Conservation (phyloP, 202 grass and related monocot species). For the Schoenoplectus tabernaemontani region DNA sequence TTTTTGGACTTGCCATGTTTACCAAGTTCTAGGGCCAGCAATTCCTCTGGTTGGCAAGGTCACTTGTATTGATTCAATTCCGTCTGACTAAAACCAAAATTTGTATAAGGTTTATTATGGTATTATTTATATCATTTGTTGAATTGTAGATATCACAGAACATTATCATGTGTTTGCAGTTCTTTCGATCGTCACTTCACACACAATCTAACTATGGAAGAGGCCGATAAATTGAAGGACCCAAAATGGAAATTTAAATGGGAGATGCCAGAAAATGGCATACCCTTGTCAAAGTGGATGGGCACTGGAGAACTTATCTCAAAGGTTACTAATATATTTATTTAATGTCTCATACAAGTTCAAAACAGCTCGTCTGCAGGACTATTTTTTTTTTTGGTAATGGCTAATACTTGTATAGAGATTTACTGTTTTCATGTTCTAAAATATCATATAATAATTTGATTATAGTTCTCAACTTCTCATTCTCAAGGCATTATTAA, state of each 20-base stretch:
- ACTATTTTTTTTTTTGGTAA: not conserved
- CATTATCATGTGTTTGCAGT: slow-evolving; percentile 33
- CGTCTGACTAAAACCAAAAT: not conserved
- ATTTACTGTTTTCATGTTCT: not conserved
- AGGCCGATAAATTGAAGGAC: slow-evolving; percentile 46
- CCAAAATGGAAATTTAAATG: slow-evolving; percentile 68
- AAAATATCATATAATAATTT: not conserved
- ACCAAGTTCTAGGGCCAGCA: slow-evolving; percentile 2
- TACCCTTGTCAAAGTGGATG: slow-evolving; percentile 56
- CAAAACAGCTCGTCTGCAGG: not conserved
- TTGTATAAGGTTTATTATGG: not conserved
- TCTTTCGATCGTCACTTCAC: slow-evolving; percentile 64
- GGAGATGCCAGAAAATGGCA: slow-evolving; percentile 56
- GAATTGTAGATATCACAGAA: not conserved
- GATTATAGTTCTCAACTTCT: not conserved
- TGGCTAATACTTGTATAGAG: not conserved
- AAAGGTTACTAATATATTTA: slow-evolving; percentile 9
- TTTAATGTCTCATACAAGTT: not conserved
- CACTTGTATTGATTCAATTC: not conserved
- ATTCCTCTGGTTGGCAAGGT: not conserved
- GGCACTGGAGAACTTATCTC: slow-evolving; percentile 52
- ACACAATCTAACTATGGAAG: slow-evolving; percentile 37
- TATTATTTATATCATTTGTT: not conserved
- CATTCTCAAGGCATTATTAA: not conserved
- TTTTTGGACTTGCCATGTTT: not conserved